These are phyloP conservation scores for Hericium alpestre DNA, from an alignment of 768 basidiomycete species.

Conservation along the genomic window DNA sequence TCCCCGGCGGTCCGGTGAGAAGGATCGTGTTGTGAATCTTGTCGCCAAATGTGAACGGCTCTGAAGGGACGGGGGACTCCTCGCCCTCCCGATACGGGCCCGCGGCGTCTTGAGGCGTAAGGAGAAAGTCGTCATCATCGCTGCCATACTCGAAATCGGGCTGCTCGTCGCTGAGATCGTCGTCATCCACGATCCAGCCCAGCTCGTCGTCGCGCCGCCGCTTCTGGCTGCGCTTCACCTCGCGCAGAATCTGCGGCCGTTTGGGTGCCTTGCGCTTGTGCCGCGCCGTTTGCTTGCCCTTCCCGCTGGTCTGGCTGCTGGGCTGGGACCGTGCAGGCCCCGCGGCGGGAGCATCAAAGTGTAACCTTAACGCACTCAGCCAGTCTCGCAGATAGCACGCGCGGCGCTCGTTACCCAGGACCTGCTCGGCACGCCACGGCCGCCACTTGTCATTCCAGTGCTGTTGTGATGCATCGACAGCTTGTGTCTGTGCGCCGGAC, in stretches of 20 bases:
- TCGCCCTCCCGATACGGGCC: too few species aligned
- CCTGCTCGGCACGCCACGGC: constrained; percentile 60
- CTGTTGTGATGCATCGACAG: constrained; percentile 22
- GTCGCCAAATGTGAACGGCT: constrained; percentile 24
- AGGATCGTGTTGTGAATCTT: constrained; percentile 80
- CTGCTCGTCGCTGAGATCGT: background rate
- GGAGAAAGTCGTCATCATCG: background rate
- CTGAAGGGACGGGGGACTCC: background rate
- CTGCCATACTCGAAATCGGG: background rate
- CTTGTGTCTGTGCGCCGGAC: constrained; percentile 16
- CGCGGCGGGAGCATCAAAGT: constrained; percentile 23
- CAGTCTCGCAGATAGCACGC: constrained; percentile 70
- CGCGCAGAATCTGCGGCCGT: constrained; percentile 11
- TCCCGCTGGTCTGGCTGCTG: background rate
- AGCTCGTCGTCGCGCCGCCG: constrained; percentile 6
- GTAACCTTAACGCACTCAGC: constrained; percentile 61
- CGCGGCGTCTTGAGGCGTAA: background rate
- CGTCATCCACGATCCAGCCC: constrained; percentile 11
- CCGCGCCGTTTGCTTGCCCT: background rate
- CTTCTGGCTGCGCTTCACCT: constrained; percentile 9
- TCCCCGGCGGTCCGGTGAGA: constrained; percentile 70
- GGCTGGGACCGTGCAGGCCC: constrained; percentile 3
- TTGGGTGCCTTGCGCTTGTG: constrained; percentile 6
- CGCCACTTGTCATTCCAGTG: constrained; percentile 71
- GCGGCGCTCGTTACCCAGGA: constrained; percentile 67